Conservation (phyloP, 73 alveolate genomes). For the Paramecium pentaurelia region DNA sequence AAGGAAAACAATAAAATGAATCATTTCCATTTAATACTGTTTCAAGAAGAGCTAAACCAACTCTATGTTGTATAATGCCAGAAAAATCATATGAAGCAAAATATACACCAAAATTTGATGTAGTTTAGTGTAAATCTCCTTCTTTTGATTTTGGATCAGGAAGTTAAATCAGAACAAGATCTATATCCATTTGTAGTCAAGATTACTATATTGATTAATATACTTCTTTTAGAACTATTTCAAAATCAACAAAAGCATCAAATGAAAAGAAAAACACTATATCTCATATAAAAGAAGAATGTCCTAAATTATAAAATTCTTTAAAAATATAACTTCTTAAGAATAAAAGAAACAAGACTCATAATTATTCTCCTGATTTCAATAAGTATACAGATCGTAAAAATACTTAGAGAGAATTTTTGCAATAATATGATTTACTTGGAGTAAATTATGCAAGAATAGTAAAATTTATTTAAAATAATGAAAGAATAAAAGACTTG, state of each 20-base stretch:
- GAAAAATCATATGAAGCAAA: slow-evolving; percentile 36
- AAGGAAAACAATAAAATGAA: background rate
- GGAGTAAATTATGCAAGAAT: slow-evolving; percentile 23
- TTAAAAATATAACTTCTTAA: background rate
- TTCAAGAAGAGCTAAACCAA: background rate
- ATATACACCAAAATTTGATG: slow-evolving; percentile 17
- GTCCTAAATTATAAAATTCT: background rate
- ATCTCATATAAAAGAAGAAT: background rate
- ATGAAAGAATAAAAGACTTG: background rate
- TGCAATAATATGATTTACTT: background rate
- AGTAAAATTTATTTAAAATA: background rate
- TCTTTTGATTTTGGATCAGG: background rate
- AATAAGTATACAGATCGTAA: background rate
- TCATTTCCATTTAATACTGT: slow-evolving; percentile 14
- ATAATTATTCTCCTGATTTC: background rate
- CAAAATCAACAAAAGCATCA: background rate
- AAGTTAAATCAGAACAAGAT: background rate
- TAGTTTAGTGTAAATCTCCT: background rate
- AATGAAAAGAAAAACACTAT: background rate
- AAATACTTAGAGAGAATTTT: background rate
- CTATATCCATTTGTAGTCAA: background rate
- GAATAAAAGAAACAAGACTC: background rate
- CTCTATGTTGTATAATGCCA: background rate
- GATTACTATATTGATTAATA: slow-evolving; percentile 1
- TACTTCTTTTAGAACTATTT: background rate